phyloP scores from a whole-genome alignment of 2,329 filamentous ascomycete species.

The Podosphaera xanthii region DNA sequence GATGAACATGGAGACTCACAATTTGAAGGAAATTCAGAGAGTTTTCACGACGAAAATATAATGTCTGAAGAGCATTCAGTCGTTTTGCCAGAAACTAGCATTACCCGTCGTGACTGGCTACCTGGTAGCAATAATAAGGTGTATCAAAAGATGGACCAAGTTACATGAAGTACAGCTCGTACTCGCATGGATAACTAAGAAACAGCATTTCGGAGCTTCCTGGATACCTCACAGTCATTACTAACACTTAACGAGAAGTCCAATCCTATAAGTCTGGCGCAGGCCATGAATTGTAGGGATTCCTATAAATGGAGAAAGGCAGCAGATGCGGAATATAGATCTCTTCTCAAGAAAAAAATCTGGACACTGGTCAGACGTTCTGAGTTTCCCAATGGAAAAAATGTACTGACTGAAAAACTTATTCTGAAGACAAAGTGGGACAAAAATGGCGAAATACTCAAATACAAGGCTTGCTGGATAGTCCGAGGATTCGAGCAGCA shows the following conservation, averaged over 20 bases:
- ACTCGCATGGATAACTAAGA: not conserved
- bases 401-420: not conserved
- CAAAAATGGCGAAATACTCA: not conserved
- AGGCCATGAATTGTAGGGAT: no score
- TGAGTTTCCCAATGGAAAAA: not conserved
- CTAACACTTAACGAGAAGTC: not conserved
- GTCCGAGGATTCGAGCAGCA: not conserved
- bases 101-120: not conserved
- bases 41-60: no score
- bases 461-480: not conserved
- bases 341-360: not conserved
- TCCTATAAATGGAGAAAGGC: no score
- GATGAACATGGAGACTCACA: no score
- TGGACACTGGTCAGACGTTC: not conserved
- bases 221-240: not conserved
- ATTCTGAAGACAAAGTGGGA: not conserved
- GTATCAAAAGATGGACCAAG: not conserved
- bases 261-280: no score
- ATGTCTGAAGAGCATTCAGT: not conserved
- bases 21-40: no score
- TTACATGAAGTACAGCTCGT: not conserved
- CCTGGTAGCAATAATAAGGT: constrained; percentile 1
- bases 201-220: not conserved
- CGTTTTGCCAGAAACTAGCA: not conserved
- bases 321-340: no score